A percentile compares a stretch with the other conserved stretches of the same genome.
Conservation (phyloP, 305 asterid genomes). For the Fraxinus velutina region DNA sequence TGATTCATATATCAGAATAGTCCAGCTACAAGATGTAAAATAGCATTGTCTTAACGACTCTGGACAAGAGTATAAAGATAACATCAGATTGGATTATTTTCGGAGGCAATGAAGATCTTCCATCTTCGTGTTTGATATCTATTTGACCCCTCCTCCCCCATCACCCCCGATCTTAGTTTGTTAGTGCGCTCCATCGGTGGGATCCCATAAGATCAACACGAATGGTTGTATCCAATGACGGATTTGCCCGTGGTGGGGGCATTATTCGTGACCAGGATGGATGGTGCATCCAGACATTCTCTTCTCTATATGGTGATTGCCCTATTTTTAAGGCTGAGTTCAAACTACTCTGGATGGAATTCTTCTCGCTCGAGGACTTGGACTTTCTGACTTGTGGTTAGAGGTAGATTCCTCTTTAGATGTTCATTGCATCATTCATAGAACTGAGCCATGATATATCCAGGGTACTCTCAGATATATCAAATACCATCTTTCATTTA, state of each 20-base stretch:
- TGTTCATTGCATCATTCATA: neutral
- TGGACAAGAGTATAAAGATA: slow-evolving; percentile 2
- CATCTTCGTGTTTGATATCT: neutral
- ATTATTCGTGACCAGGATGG: neutral
- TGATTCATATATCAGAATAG: slow-evolving; percentile 7
- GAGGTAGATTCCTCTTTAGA: neutral
- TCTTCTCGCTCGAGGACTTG: neutral
- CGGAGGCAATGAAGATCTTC: neutral
- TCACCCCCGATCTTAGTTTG: neutral
- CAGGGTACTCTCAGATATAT: neutral
- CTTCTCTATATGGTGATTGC: neutral
- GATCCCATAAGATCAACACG: neutral
- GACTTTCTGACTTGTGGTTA: neutral
- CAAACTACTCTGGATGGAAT: neutral
- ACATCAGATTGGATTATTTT: neutral
- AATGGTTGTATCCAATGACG: neutral
- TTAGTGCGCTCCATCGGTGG: neutral
- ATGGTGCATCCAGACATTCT: neutral
- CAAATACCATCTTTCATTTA: neutral
- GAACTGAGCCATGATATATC: neutral
- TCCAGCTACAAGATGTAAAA: slow-evolving; percentile 13
- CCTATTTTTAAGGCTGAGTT: neutral
- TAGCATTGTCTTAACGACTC: slow-evolving; percentile 6
- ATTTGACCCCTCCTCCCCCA: neutral
- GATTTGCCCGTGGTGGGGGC: neutral